phyloP scores from a whole-genome alignment of 2,329 filamentous ascomycete species.

The Tolypocladium paradoxum region DNA sequence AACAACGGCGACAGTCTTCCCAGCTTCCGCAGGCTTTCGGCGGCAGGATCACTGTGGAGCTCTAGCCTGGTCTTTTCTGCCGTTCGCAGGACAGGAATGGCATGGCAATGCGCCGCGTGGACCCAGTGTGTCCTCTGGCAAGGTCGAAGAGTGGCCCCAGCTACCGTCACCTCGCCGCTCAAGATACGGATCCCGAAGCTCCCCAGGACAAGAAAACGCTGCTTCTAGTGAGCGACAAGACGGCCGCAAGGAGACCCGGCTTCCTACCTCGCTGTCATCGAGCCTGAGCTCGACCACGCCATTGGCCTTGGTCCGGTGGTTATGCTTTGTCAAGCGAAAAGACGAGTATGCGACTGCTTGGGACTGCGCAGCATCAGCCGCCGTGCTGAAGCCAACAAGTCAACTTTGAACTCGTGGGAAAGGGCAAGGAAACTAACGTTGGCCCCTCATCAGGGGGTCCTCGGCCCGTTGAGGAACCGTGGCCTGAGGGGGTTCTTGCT shows the following conservation, averaged over 20 bases:
- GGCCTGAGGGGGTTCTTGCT: background rate
- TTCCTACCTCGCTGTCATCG: slow-evolving; percentile 36
- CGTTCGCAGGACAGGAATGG: slow-evolving; percentile 55
- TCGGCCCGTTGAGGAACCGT: background rate
- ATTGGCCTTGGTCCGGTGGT: slow-evolving; percentile 25
- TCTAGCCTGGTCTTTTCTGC: slow-evolving; percentile 39
- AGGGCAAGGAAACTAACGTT: background rate
- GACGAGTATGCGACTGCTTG: slow-evolving; percentile 29
- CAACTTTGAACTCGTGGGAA: background rate
- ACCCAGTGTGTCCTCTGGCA: slow-evolving; percentile 41
- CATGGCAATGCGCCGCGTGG: slow-evolving; percentile 57
- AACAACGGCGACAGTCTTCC: slow-evolving; percentile 56
- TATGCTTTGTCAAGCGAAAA: slow-evolving; percentile 34
- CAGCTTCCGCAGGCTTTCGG: slow-evolving; percentile 39
- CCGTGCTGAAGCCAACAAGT: background rate
- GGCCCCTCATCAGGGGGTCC: background rate
- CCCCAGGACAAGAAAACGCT: slow-evolving; percentile 55
- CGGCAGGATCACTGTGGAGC: slow-evolving; percentile 41
- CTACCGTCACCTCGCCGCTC: slow-evolving; percentile 52
- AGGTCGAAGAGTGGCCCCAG: slow-evolving; percentile 50
- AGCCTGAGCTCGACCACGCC: slow-evolving; percentile 32
- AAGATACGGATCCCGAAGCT: slow-evolving; percentile 54
- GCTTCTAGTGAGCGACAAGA: slow-evolving; percentile 7
- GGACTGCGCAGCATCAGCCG: slow-evolving; percentile 1
- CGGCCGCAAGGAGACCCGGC: background rate